A percentile compares a stretch with the other conserved stretches of the same genome.
These are phyloP conservation scores for Secale cereale DNA, from an alignment of 176 grass and related monocot species.

Conservation along the genomic window DNA sequence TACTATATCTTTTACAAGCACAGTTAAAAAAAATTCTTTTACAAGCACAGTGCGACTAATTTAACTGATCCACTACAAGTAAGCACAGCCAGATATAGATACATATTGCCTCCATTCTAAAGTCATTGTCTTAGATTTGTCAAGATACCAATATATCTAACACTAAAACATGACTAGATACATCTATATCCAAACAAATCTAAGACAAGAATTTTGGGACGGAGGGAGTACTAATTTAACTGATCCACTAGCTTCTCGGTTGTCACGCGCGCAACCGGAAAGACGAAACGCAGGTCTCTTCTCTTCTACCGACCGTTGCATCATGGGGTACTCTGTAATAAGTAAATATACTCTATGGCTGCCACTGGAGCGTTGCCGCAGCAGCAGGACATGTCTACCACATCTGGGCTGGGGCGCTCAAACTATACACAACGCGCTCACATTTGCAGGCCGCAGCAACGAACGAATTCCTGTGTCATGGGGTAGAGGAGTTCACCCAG, in stretches of 20 bases:
- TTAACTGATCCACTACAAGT: no score
- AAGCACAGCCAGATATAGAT: no score
- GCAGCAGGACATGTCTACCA: constrained; percentile 34
- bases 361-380: constrained; percentile 12
- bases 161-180: no score
- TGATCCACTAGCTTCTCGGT: constrained; percentile 31
- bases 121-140: no score
- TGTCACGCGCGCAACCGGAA: constrained; percentile 2
- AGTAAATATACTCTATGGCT: constrained; percentile 37
- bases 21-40: neutral
- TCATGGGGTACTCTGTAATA: constrained; percentile 45
- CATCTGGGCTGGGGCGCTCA: constrained; percentile 40
- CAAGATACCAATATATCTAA: no score
- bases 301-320: constrained; percentile 28
- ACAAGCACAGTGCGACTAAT: neutral
- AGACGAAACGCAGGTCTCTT: constrained; percentile 15
- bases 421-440: constrained; percentile 50
- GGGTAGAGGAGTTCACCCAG: constrained; percentile 83
- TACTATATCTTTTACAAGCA: neutral
- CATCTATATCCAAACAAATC: no score
- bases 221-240: neutral
- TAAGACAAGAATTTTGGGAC: no score
- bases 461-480: constrained; percentile 27
- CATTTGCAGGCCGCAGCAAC: constrained; percentile 48
- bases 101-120: no score